Evolutionary conservation across 805 yeast genomes (phyloP), one percentile per base, ranked within the genome.

Genomic region (Candida lessepsii): DNA sequence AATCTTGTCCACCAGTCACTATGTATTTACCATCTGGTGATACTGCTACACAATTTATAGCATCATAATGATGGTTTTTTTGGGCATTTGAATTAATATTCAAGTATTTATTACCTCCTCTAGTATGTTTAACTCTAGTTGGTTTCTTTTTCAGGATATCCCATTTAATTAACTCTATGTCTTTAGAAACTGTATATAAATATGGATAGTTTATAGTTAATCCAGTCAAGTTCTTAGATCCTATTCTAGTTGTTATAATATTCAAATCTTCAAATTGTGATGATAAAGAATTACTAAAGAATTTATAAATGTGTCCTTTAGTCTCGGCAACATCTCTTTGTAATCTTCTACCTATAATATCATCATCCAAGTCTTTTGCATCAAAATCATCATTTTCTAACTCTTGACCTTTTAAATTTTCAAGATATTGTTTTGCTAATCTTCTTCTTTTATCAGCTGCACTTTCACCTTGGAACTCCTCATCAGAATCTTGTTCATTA

Each of bases 391-490:
- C 56, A 9, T 50, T 48, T 8, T 60, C 74, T 20, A 57, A 27
- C 42, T 63, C 67, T 13, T 40, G 28, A 3, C 69, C 64, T 57
- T 85, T 80, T 54, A 93, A 65, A 54, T 84, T 85, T 33, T 83
- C 89, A 47, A 93, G 68, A 61, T 93, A 93, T 61, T 90, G 93
- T 61, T 89, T 89, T 13, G 98, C 98, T 44, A 93, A 72, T 56
- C 98, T 73, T 64, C 99, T 78, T 63, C 99, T 79, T 63, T 87
- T 89, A 56, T 93, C 99, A 0, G 96, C 95, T 7, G 90, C 95
- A 35, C 79, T 78, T 61, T 91, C 98, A 13, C 71, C 73, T 11
- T 69, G 78, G 48, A 80, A 78, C 50, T 83, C 95, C 49, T 82
- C 93, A 23, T 83, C 91, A 10, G 84, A 80, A 11, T 75, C 78